These are phyloP conservation scores for Cystoderma amianthinum DNA, from an alignment of 768 basidiomycete species.

Conservation along the genomic window DNA sequence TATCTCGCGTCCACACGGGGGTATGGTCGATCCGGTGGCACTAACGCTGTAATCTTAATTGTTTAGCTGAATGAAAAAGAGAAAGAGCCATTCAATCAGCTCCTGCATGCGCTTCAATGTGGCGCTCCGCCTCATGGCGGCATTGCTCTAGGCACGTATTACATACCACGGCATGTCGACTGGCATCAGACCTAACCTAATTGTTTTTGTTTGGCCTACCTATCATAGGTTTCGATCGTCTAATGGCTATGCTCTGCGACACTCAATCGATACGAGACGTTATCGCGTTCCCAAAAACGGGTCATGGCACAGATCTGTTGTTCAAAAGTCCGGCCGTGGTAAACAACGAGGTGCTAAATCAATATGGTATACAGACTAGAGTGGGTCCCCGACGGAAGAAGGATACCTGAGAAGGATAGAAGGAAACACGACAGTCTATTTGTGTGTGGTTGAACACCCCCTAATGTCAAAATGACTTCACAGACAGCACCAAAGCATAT, in stretches of 20 bases:
- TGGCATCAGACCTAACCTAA: slow-evolving; percentile 4
- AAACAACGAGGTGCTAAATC: slow-evolving; percentile 40
- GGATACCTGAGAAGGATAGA: slow-evolving; percentile 6
- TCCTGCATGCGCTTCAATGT: slow-evolving; percentile 79
- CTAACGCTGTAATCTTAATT: neutral
- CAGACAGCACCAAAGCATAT: no score
- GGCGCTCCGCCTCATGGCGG: slow-evolving; percentile 97
- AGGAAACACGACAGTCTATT: no score
- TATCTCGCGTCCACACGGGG: slow-evolving; percentile 3
- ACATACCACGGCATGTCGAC: neutral
- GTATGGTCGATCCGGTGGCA: no score
- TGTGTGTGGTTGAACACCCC: no score
- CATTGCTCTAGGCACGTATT: slow-evolving; percentile 75
- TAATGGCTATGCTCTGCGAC: slow-evolving; percentile 87
- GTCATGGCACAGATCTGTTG: slow-evolving; percentile 75
- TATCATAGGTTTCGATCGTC: slow-evolving; percentile 77
- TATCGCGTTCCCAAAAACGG: slow-evolving; percentile 94
- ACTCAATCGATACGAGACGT: slow-evolving; percentile 89
- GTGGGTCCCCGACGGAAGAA: slow-evolving; percentile 6
- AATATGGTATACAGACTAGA: slow-evolving; percentile 53
- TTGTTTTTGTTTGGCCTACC: slow-evolving; percentile 7
- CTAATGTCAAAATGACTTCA: no score
- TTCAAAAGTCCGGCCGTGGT: slow-evolving; percentile 82
- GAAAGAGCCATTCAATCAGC: slow-evolving; percentile 70
- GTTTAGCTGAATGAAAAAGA: slow-evolving; percentile 67